phyloP scores from a whole-genome alignment of 768 basidiomycete genomes.

The Candolleomyces aberdarensis region DNA sequence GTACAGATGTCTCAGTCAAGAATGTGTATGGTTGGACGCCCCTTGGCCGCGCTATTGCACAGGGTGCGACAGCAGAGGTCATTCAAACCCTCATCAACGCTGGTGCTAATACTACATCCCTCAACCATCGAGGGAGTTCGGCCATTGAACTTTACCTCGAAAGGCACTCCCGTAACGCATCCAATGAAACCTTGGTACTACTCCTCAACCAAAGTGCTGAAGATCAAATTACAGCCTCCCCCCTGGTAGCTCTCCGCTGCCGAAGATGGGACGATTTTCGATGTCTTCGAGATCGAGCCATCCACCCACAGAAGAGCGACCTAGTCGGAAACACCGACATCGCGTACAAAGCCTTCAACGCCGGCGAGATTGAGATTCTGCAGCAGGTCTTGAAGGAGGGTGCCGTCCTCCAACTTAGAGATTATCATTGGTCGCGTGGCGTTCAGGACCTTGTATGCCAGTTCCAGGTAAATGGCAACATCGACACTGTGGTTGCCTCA shows the following conservation, averaged over 20 bases:
- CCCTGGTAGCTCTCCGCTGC: too few relatives aligned
- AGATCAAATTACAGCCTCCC: too few relatives aligned
- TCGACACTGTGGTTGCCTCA: not conserved
- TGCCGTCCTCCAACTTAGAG: not conserved
- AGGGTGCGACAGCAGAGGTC: not conserved
- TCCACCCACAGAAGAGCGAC: not conserved
- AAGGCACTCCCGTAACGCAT: too few relatives aligned
- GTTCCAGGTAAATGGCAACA: not conserved
- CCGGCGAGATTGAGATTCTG: not conserved
- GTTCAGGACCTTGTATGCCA: not conserved
- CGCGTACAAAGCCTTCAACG: not conserved
- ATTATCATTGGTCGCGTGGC: not conserved
- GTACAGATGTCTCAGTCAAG: not conserved
- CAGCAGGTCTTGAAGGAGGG: not conserved
- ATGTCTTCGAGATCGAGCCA: not conserved
- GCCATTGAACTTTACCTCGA: not conserved
- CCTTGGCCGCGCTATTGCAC: not conserved
- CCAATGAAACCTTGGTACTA: not conserved
- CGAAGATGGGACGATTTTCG: not conserved
- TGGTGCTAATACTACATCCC: not conserved
- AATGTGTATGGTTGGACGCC: not conserved
- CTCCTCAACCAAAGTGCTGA: too few relatives aligned
- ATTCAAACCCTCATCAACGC: not conserved
- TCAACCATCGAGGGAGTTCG: not conserved
- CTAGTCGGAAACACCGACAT: not conserved